These are phyloP conservation scores for Amanita thiersii DNA, from an alignment of 768 basidiomycete species.

Conservation along the genomic window DNA sequence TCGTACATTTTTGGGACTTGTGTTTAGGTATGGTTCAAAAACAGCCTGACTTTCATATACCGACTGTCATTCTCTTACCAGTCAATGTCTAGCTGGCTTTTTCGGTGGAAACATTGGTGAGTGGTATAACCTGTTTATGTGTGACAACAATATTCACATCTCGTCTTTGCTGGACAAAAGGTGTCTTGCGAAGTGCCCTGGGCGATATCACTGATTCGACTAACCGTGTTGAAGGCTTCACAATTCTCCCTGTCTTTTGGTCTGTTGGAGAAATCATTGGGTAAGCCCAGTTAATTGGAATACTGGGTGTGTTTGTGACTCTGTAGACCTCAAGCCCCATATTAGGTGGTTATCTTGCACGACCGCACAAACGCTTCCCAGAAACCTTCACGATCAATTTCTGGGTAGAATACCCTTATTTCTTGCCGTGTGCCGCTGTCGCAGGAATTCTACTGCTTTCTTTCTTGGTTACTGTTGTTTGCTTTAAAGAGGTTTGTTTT, in stretches of 20 bases:
- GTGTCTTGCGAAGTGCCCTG: constrained; percentile 39
- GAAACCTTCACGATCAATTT: constrained; percentile 32
- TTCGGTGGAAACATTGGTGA: constrained; percentile 50
- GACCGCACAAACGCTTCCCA: constrained; percentile 45
- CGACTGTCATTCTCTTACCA: constrained; percentile 7
- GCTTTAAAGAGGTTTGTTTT: constrained; percentile 39
- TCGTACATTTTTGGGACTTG: constrained; percentile 30
- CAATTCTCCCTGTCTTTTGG: constrained; percentile 33
- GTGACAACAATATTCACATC: background rate
- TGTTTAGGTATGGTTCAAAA: constrained; percentile 30
- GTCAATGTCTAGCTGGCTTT: constrained; percentile 43
- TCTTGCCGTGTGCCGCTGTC: constrained; percentile 53
- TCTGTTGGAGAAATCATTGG: constrained; percentile 26
- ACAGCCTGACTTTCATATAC: constrained; percentile 3
- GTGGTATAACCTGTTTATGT: background rate
- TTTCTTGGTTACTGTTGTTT: constrained; percentile 35
- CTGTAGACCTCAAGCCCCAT: constrained; percentile 30
- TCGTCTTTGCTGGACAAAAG: constrained; percentile 17
- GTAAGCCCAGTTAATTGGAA: constrained; percentile 14
- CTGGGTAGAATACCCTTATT: constrained; percentile 42
- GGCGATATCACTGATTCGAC: constrained; percentile 33
- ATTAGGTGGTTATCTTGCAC: constrained; percentile 41
- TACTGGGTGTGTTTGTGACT: background rate
- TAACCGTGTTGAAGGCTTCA: constrained; percentile 31
- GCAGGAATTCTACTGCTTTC: constrained; percentile 42